Evolutionary conservation across 176 grass and related monocot species (phyloP), one percentile per base, ranked within the genome.

Genomic region (Saccharum officinarum): DNA sequence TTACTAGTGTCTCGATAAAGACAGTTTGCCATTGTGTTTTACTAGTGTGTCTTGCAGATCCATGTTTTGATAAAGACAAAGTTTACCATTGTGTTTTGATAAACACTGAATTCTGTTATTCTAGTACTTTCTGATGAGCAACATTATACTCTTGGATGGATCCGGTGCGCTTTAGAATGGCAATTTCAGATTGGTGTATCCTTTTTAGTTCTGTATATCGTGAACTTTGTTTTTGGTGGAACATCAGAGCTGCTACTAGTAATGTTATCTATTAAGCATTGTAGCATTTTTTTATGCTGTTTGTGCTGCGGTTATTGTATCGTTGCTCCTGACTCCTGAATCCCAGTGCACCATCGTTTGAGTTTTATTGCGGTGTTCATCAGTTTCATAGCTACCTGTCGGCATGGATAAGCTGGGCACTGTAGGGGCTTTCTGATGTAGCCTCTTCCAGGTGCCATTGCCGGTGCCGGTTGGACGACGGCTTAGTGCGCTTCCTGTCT

Each of bases 1-100:
- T 60, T 70, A 78, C 75, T 62, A 71, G 20, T 60, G 28, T 4
- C 2, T 44, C 0, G 26, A 47, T 15, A 57, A 68, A 62, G 50
- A 71, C n/a, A 38, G 33, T 33, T 57, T 71, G 49, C 47, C 49
- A 18, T 71, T 67, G 14, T 69, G 22, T 85, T 78, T 69, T 70
- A 70, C 75, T 62, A 79, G 20, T 34, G 39, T 2, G 23, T 25
- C 57, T 22, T 60, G 57, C 57, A 23, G 57, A 60, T 60, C 57
- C 22, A 60, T 60, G 57, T 25, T 10, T 69, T 0, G 38, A 47
- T 12, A 33, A n/a, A 62, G 50, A 79, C 47, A 61, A 13, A 37
- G 50, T 33, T 57, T 82, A 8, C 22, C 67, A 7, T 82, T 67
- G 8, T 69, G 22, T 85, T 70, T 34, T 33, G 6, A 25, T 60